Base-by-base conservation (phyloP, 495 filamentous ascomycete species). In the Tuber magnatum region DNA sequence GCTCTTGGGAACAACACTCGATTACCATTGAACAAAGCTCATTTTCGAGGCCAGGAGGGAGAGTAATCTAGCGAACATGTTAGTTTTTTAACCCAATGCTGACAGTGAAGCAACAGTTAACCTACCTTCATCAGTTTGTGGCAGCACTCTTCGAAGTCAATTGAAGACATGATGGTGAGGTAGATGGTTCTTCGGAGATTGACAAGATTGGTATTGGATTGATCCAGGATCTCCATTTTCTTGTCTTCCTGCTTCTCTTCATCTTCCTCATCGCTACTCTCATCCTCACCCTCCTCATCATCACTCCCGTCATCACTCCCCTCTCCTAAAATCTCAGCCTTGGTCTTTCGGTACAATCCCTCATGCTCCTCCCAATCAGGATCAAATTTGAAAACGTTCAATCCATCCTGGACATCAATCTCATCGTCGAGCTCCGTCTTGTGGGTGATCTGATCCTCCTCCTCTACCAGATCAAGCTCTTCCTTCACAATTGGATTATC, bases 401-500 rank as follows among this genome's bases (percentile, higher is more conserved):
- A 84, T 2, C 88, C 88, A 80, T 98, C 94, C 80, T 97, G 88
- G 0, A 91, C 89, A 42, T 94, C 91, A 74, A 97, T 87, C 35
- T 94, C 90, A 76, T 93, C 93, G 76, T 94, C 92, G 40, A 98
- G 84, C 32, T 89, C 89, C 32, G 91, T 85, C 71, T 87, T 88
- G 83, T 99, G 95, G 1, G 94, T 97, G 76, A 97, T 97, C 77
- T 97, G 94, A 81, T 99, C 95, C 81, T 97, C 94, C 81, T 98
- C 96, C 83, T 97, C 94, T 32, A 99, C 91, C 22, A 99, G 83
- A 85, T 99, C 95, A 44, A 99, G 86, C 81, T 98, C 96, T 81
- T 97, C 93, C 80, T 90, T 93, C 81, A 99, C 87, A 1, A 93
- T 90, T 10, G 89, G 93, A 77, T 97, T 93, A 80, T 98, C 93